Conservation (phyloP, 2,329 filamentous ascomycete genomes). For the Lachnellula arida region DNA sequence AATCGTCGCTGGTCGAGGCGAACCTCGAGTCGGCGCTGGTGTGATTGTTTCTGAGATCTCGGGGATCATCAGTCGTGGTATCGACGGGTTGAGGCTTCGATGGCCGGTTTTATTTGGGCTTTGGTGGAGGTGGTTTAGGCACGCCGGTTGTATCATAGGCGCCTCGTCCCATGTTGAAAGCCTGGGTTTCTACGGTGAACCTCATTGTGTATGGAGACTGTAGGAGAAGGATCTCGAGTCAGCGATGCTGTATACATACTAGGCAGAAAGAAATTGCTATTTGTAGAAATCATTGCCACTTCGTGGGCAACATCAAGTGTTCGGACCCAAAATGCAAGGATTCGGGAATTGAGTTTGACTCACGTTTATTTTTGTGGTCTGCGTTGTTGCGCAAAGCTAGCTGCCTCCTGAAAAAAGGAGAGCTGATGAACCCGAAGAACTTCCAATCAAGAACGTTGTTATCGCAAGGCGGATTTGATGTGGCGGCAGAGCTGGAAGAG, state of each 20-base stretch:
- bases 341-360: conserved; percentile 16
- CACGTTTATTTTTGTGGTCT: conserved; percentile 13
- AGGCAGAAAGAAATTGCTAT: background rate
- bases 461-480: background rate
- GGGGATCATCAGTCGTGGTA: conserved; percentile 12
- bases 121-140: conserved; percentile 39
- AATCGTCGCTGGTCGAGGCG: conserved; percentile 6
- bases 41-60: conserved; percentile 3
- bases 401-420: conserved; percentile 10
- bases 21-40: conserved; percentile 6
- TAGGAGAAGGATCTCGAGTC: conserved; percentile 12
- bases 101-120: conserved; percentile 27
- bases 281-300: conserved; percentile 1
- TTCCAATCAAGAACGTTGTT: conserved; percentile 1
- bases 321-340: conserved; percentile 3
- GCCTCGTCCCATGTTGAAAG: conserved; percentile 46
- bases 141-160: conserved; percentile 49
- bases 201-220: conserved; percentile 20
- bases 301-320: background rate
- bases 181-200: conserved; percentile 27
- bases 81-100: conserved; percentile 4
- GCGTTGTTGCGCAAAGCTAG: conserved; percentile 14
- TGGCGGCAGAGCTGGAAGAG: background rate
- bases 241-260: conserved; percentile 5
- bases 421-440: conserved; percentile 8